Conservation (phyloP, 352 stramenopile genomes). For the Albugo candida region DNA sequence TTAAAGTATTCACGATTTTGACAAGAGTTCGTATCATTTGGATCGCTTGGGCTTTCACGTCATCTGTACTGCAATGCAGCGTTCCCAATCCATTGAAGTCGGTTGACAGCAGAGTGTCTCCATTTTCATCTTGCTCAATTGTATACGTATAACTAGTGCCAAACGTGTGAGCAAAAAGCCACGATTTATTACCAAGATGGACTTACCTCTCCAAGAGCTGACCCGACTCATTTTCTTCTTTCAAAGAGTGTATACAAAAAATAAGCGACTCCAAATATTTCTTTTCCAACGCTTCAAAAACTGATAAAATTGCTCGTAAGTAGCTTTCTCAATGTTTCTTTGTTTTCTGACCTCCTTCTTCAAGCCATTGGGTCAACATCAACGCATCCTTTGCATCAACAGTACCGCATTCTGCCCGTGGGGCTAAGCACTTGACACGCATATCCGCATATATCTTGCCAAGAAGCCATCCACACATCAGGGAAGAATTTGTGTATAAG, state of each 20-base stretch:
- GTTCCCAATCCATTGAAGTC: slow-evolving; percentile 12
- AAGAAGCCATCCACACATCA: neutral
- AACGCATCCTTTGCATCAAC: slow-evolving; percentile 12
- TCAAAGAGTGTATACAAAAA: slow-evolving; percentile 18
- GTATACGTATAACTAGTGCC: slow-evolving; percentile 18
- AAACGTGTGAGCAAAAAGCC: neutral
- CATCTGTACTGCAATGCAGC: slow-evolving; percentile 15
- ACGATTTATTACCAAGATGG: neutral
- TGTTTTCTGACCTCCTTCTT: slow-evolving; percentile 15
- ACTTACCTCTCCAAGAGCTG: slow-evolving; percentile 18
- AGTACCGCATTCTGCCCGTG: slow-evolving; percentile 7
- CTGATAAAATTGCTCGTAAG: slow-evolving; percentile 2
- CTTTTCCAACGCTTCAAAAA: slow-evolving; percentile 19
- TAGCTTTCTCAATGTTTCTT: neutral
- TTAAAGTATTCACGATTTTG: slow-evolving; percentile 20
- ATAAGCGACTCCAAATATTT: slow-evolving; percentile 17
- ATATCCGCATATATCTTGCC: slow-evolving; percentile 19
- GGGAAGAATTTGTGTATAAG: neutral
- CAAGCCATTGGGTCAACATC: slow-evolving; percentile 17
- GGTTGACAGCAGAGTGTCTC: slow-evolving; percentile 10
- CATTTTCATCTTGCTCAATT: slow-evolving; percentile 10
- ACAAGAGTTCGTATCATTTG: slow-evolving; percentile 24
- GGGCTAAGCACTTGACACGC: slow-evolving; percentile 18
- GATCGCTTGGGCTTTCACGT: slow-evolving; percentile 21
- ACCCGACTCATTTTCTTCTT: slow-evolving; percentile 7